Conservation (phyloP, 352 stramenopile species). For the Globisporangium polare region DNA sequence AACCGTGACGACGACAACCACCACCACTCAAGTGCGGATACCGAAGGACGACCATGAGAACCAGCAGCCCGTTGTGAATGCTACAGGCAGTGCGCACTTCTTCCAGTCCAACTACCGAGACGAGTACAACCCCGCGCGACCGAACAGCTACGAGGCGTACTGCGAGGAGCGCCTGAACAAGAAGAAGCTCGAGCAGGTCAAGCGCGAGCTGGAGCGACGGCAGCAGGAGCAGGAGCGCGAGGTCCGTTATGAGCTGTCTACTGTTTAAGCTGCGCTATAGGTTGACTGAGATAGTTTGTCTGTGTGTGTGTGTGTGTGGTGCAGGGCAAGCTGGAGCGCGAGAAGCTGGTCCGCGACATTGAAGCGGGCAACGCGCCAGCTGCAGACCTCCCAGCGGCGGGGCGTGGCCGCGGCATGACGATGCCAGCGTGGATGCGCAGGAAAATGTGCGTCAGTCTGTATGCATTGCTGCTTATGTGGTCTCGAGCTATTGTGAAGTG, state of each 20-base stretch:
- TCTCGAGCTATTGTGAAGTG: not conserved
- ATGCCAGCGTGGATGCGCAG: slow-evolving; percentile 92
- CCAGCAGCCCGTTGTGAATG: slow-evolving; percentile 7
- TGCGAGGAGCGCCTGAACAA: slow-evolving; percentile 75
- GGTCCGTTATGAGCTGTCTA: slow-evolving; percentile 20
- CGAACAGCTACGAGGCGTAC: slow-evolving; percentile 88
- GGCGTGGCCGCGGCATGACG: slow-evolving; percentile 86
- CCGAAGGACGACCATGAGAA: slow-evolving; percentile 16
- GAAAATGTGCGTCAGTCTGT: slow-evolving; percentile 65
- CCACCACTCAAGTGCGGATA: slow-evolving; percentile 34
- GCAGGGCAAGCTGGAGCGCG: slow-evolving; percentile 62
- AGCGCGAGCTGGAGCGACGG: slow-evolving; percentile 69
- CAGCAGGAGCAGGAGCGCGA: slow-evolving; percentile 71
- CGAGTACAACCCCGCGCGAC: slow-evolving; percentile 82
- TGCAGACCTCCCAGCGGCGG: slow-evolving; percentile 44
- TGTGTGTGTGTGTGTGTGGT: no score
- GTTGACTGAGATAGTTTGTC: no score
- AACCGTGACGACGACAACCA: slow-evolving; percentile 11
- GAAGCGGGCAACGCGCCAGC: slow-evolving; percentile 57
- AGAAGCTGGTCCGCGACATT: slow-evolving; percentile 66
- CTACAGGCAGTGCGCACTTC: slow-evolving; percentile 32
- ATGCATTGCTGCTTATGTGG: not conserved
- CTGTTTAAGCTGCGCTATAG: not conserved
- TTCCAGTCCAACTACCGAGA: slow-evolving; percentile 78
- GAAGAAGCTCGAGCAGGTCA: slow-evolving; percentile 81